Conservation (phyloP, 2,329 filamentous ascomycete species). For the Epichloe gansuensis region DNA sequence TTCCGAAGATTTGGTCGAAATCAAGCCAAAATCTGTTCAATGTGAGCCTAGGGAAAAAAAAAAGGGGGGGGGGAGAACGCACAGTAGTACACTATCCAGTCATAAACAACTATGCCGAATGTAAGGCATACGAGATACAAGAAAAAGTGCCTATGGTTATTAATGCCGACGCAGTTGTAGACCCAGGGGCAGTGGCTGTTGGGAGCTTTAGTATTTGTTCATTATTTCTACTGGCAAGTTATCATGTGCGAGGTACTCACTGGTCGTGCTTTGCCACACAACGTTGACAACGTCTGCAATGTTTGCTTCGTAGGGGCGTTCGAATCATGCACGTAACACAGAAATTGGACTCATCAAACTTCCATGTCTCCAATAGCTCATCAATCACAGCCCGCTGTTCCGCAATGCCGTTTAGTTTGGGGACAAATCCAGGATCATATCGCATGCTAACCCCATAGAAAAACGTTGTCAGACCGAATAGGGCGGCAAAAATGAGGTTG, state of each 20-base stretch:
- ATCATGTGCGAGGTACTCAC: conserved; percentile 36
- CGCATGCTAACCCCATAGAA: conserved; percentile 83
- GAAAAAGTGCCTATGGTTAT: conserved; percentile 94
- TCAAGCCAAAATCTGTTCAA: conserved; percentile 45
- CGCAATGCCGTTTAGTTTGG: conserved; percentile 76
- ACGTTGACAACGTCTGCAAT: conserved; percentile 80
- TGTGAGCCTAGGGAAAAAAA: neutral
- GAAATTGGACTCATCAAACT: conserved; percentile 89
- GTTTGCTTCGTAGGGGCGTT: conserved; percentile 85
- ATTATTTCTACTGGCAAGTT: neutral
- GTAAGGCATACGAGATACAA: conserved; percentile 74
- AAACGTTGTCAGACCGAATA: conserved; percentile 57
- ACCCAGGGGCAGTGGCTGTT: conserved; percentile 94
- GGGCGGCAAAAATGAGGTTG: conserved; percentile 61
- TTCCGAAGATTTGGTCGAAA: conserved; percentile 39
- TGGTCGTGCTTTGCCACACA: conserved; percentile 96
- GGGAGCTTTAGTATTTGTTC: neutral
- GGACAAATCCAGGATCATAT: conserved; percentile 83
- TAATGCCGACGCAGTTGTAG: conserved; percentile 87
- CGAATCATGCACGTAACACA: conserved; percentile 92
- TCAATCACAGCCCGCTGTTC: conserved; percentile 85
- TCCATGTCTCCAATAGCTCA: conserved; percentile 71
- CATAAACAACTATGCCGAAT: conserved; percentile 57
- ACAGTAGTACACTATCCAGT: conserved; percentile 64
- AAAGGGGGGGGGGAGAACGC: conserved; percentile 17